These are phyloP conservation scores for Nicotiana sylvestris DNA, from an alignment of 257 asterid genomes.

Conservation along the genomic window DNA sequence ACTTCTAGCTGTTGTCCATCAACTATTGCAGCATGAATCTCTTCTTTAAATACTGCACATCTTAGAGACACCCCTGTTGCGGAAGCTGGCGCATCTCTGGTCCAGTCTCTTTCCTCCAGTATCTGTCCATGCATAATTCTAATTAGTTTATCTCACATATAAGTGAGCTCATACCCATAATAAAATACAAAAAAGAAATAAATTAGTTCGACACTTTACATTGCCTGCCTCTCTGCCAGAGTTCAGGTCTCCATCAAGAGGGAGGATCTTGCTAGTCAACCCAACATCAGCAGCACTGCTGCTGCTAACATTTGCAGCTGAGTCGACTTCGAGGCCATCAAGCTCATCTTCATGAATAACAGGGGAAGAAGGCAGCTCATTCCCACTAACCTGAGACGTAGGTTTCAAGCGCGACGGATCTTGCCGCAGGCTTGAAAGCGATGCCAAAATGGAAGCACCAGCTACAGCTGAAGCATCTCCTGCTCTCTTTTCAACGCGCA, in stretches of 20 bases:
- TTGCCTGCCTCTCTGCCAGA: constrained; percentile 56
- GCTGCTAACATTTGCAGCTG: constrained; percentile 45
- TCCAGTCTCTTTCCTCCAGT: constrained; percentile 61
- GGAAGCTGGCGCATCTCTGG: constrained; percentile 49
- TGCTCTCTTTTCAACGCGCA: constrained; percentile 53
- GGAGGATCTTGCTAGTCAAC: constrained; percentile 45
- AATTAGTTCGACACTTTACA: constrained; percentile 25
- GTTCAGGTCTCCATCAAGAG: constrained; percentile 50
- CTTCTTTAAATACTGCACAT: constrained; percentile 59
- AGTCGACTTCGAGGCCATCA: constrained; percentile 71
- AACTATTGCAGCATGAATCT: constrained; percentile 47
- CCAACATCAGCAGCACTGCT: constrained; percentile 51
- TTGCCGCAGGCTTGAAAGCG: constrained; percentile 63
- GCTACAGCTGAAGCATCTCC: constrained; percentile 88
- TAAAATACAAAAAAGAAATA: constrained; percentile 14
- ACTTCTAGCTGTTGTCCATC: constrained; percentile 60
- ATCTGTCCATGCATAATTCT: constrained; percentile 27
- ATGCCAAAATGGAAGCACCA: constrained; percentile 92
- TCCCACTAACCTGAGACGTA: constrained; percentile 53
- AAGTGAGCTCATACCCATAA: background rate
- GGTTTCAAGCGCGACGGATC: constrained; percentile 57
- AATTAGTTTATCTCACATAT: constrained; percentile 17
- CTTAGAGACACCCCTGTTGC: constrained; percentile 50
- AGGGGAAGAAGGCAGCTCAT: constrained; percentile 55
- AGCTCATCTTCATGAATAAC: constrained; percentile 60